phyloP scores from a whole-genome alignment of 257 asterid genomes.

The Mitragyna speciosa region DNA sequence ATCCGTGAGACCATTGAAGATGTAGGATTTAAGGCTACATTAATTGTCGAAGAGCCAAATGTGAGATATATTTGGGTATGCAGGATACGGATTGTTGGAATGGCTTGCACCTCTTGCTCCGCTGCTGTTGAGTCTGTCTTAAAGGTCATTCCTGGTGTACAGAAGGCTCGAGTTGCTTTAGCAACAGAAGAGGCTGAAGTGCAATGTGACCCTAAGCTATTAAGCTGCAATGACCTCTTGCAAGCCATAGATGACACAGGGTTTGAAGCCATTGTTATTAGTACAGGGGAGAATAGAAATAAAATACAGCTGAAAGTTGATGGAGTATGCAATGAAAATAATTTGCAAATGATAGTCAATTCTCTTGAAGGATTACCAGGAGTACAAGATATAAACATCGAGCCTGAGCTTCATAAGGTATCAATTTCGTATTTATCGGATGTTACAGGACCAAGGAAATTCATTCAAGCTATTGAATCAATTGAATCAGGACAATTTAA shows the following conservation, averaged over 20 bases:
- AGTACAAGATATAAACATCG: slow-evolving; percentile 28
- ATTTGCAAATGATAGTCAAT: slow-evolving; percentile 29
- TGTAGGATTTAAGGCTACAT: slow-evolving; percentile 33
- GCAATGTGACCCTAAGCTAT: slow-evolving; percentile 31
- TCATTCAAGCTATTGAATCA: slow-evolving; percentile 36
- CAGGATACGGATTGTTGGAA: slow-evolving; percentile 37
- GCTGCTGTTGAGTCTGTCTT: slow-evolving; percentile 37
- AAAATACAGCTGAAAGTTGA: slow-evolving; percentile 39
- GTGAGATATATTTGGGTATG: slow-evolving; percentile 32
- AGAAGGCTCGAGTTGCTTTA: slow-evolving; percentile 40
- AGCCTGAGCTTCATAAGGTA: slow-evolving; percentile 28
- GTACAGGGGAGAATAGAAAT: slow-evolving; percentile 33
- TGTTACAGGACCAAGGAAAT: slow-evolving; percentile 41
- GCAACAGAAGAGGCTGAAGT: slow-evolving; percentile 49
- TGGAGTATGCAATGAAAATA: slow-evolving; percentile 25
- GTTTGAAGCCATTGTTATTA: slow-evolving; percentile 34
- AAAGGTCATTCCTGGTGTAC: slow-evolving; percentile 30
- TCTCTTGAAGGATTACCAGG: slow-evolving; percentile 41
- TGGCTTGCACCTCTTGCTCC: slow-evolving; percentile 51
- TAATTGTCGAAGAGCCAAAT: slow-evolving; percentile 30
- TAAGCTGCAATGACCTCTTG: slow-evolving; percentile 22
- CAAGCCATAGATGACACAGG: slow-evolving; percentile 35
- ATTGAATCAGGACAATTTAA: slow-evolving; percentile 40
- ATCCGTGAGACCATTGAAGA: slow-evolving; percentile 46
- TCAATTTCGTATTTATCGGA: slow-evolving; percentile 38